Evolutionary conservation across 75 land plant genomes (phyloP).

Genomic region (Sequoiadendron giganteum): DNA sequence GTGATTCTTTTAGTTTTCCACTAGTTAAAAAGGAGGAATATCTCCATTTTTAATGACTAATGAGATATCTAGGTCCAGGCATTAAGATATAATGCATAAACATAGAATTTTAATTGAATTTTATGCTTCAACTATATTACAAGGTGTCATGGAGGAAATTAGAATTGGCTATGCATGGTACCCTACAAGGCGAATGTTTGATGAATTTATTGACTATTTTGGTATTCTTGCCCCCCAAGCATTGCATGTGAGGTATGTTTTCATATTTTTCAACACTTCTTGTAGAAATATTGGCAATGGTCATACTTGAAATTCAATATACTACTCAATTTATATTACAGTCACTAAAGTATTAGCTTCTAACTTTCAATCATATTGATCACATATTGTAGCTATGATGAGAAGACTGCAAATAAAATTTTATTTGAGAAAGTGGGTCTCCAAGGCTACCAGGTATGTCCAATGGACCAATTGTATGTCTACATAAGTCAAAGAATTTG

Average conservation of each 20-base stretch:
- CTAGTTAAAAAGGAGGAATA: background rate
- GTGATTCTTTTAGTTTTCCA: background rate
- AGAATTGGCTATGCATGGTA: slow-evolving; percentile 97
- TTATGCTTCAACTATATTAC: background rate
- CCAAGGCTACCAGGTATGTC: slow-evolving; percentile 86
- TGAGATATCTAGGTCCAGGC: background rate
- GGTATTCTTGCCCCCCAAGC: slow-evolving; percentile 87
- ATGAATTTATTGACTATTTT: slow-evolving; percentile 92
- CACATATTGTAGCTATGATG: slow-evolving; percentile 65
- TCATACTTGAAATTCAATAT: background rate
- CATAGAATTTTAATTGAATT: background rate
- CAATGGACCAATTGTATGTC: background rate
- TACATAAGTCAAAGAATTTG: background rate
- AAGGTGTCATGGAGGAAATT: slow-evolving; percentile 99
- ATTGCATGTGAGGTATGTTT: slow-evolving; percentile 66
- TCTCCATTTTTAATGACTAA: background rate
- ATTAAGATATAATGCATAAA: background rate
- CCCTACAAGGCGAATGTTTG: slow-evolving; percentile 83
- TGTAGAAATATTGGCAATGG: background rate
- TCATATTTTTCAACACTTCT: background rate
- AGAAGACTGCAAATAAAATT: slow-evolving; percentile 62
- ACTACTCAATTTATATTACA: background rate
- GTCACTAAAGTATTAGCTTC: background rate
- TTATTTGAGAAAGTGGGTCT: slow-evolving; percentile 71
- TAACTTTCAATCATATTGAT: background rate